These are phyloP conservation scores for Kokia cookei DNA, from an alignment of 441 rosid species.

Conservation along the genomic window DNA sequence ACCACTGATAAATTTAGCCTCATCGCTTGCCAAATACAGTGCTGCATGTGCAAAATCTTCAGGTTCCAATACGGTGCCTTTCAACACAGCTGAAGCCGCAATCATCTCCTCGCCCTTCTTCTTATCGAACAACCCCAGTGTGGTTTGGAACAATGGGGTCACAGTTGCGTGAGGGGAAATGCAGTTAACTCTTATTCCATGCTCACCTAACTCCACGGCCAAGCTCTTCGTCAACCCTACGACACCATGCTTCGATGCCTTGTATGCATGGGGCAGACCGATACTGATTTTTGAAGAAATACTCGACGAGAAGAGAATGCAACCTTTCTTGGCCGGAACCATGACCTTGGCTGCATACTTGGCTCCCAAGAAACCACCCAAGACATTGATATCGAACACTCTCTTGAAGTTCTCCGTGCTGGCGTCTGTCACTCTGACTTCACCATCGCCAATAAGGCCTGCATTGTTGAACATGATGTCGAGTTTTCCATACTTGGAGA, in stretches of 20 bases:
- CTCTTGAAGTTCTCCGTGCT: conserved; percentile 4
- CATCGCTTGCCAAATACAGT: conserved; percentile 18
- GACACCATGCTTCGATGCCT: conserved; percentile 31
- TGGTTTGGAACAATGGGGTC: conserved; percentile 8
- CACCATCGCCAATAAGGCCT: conserved; percentile 16
- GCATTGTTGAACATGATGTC: conserved; percentile 56
- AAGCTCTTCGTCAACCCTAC: conserved; percentile 37
- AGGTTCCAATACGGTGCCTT: conserved; percentile 8
- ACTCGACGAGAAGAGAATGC: conserved; percentile 35
- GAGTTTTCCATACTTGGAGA: conserved; percentile 34
- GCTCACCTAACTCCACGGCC: conserved; percentile 36
- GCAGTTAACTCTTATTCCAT: conserved; percentile 41
- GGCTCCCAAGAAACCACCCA: conserved; percentile 18
- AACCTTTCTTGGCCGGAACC: conserved; percentile 23
- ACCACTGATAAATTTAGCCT: conserved; percentile 10
- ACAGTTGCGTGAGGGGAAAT: conserved; percentile 26
- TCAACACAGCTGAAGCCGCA: conserved; percentile 10
- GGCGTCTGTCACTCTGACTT: not conserved
- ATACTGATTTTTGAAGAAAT: not conserved
- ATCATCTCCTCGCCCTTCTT: not conserved
- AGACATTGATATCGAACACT: conserved; percentile 10
- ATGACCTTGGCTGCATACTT: conserved; percentile 23
- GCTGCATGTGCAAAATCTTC: conserved; percentile 38
- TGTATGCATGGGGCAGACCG: conserved; percentile 15
- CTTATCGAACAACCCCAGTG: conserved; percentile 1